Evolutionary conservation across 2,329 filamentous ascomycete species (phyloP), one percentile per base, ranked within the genome.

Genomic region (Dichotomopilus funicola): DNA sequence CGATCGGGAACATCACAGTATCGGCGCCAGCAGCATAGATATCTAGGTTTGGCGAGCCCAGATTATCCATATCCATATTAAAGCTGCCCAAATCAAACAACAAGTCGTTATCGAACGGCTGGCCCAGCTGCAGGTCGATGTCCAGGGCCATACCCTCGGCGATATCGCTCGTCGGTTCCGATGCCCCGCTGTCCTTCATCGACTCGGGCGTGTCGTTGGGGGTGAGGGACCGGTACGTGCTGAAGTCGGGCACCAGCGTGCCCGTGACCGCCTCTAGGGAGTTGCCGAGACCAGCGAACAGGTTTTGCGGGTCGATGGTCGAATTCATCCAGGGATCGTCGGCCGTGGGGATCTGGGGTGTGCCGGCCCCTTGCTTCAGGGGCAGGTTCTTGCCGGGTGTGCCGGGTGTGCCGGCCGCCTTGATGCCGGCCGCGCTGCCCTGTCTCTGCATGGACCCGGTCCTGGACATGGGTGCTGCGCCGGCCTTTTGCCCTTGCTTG

Each of bases 181-280:
- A 83, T 7, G 72, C 67, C 4, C 78, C 77, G 61, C 77, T 78
- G 55, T 85, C 81, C 66, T 84, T 83, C 67, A 75, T 80, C 2
- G 82, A 85, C 61, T 85, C 82, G 0, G 82, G 83, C 6, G 83
- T 86, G 64, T 85, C 81, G 57, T 83, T 82, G 0, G 82, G 81
- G 31, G 82, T 82, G 55, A 79, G 70, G 1, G 78, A 75, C 19
- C 77, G 76, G 62, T 81, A 83, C 7, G 79, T 70, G 53, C 69
- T 73, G 65, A 79, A 75, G 59, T 85, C 79, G 10, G 74, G 73
- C 53, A 82, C 76, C 2, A 78, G 72, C 13, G 76, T 80, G 8
- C 71, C 70, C 37, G 71, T 73, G 9, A 65, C 71, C 55, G 63
- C 64, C 60, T 78, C 75, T 5, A 77, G 67, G 2, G 67, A 66